A percentile compares a stretch with the other conserved stretches of the same genome.
Conservation (phyloP, 2,329 filamentous ascomycete genomes). For the Zymoseptoria passerinii region DNA sequence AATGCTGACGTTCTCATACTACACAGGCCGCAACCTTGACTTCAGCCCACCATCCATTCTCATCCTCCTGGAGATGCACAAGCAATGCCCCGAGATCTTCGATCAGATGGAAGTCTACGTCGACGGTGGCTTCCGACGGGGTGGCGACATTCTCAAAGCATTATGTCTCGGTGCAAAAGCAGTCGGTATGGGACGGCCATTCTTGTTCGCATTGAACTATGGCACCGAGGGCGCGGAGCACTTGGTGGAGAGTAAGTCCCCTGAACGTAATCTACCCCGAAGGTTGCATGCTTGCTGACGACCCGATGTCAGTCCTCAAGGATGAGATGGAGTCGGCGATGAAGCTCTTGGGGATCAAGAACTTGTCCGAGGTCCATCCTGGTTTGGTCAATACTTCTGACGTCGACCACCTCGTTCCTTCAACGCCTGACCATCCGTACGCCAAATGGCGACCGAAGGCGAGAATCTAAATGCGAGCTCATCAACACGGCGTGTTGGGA, state of each 20-base stretch:
- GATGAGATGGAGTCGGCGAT: slow-evolving; percentile 58
- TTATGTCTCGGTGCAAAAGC: slow-evolving; percentile 56
- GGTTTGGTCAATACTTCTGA: slow-evolving; percentile 47
- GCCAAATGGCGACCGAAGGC: slow-evolving; percentile 13
- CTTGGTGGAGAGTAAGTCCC: slow-evolving; percentile 8
- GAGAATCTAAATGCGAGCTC: not conserved
- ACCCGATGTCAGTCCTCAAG: slow-evolving; percentile 28
- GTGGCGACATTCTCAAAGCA: slow-evolving; percentile 60
- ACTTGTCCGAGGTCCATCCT: slow-evolving; percentile 50
- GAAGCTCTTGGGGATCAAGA: slow-evolving; percentile 53
- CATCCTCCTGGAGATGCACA: slow-evolving; percentile 53
- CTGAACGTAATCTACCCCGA: not conserved
- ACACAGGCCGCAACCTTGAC: slow-evolving; percentile 7
- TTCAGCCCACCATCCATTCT: slow-evolving; percentile 46
- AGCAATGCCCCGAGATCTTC: slow-evolving; percentile 45
- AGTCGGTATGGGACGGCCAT: slow-evolving; percentile 52
- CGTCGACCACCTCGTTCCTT: slow-evolving; percentile 42
- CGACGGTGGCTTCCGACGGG: slow-evolving; percentile 57
- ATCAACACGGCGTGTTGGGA: not conserved
- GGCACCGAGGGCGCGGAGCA: slow-evolving; percentile 45
- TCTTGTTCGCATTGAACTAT: slow-evolving; percentile 52
- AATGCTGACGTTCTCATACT: not conserved
- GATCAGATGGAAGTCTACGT: slow-evolving; percentile 45
- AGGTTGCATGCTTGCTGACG: not conserved
- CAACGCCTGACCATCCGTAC: slow-evolving; percentile 10